These are phyloP conservation scores for Fusarium incarnatum DNA, from an alignment of 2,329 filamentous ascomycete species.

Conservation along the genomic window DNA sequence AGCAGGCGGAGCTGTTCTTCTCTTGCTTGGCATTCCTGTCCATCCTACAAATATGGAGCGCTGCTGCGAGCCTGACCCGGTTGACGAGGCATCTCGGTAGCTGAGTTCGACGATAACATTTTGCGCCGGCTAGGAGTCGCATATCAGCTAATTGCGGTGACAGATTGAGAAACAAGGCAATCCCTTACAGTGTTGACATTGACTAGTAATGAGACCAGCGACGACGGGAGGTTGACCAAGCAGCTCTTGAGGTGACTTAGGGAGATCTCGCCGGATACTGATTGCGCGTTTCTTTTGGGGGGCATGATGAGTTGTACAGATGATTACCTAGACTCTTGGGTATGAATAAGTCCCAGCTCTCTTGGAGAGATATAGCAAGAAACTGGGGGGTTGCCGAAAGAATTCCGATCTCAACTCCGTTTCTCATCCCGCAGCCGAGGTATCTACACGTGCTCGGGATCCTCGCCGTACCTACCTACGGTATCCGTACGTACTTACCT, in stretches of 20 bases:
- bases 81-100: constrained; percentile 68
- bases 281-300: constrained; percentile 66
- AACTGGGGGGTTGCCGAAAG: constrained; percentile 29
- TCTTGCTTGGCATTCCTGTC: constrained; percentile 97
- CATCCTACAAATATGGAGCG: constrained; percentile 90
- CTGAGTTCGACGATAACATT: constrained; percentile 95
- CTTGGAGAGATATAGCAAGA: constrained; percentile 14
- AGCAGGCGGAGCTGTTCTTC: constrained; percentile 78
- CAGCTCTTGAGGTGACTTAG: constrained; percentile 93
- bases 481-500: neutral
- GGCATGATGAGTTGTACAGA: constrained; percentile 53
- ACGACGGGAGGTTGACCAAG: constrained; percentile 89
- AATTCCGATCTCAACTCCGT: constrained; percentile 35
- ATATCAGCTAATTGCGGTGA: constrained; percentile 18
- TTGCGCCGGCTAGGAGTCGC: constrained; percentile 76
- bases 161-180: neutral
- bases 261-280: constrained; percentile 83
- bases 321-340: constrained; percentile 13
- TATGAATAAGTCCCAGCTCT: neutral
- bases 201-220: constrained; percentile 84
- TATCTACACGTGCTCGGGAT: constrained; percentile 52
- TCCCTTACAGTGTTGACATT: constrained; percentile 86
- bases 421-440: constrained; percentile 49
- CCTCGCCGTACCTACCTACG: constrained; percentile 37
- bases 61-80: constrained; percentile 62